Conservation (phyloP, 106 monocot species). For the Hemerocallis citrina region DNA sequence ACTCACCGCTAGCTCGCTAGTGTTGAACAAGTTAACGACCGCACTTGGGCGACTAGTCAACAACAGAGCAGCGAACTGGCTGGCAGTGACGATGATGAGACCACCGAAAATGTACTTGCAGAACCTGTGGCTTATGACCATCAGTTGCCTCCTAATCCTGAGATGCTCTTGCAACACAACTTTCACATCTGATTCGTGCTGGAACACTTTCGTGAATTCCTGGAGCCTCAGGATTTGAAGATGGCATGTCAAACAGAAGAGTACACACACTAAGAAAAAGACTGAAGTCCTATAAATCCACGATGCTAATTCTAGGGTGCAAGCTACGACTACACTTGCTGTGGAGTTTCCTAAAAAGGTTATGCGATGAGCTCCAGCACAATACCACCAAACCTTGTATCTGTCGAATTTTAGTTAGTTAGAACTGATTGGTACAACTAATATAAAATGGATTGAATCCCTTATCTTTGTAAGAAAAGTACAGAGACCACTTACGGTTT, state of each 20-base stretch:
- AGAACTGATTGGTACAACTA: no score
- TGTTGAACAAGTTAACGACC: slow-evolving; percentile 39
- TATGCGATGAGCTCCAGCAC: slow-evolving; percentile 24
- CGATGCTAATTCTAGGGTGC: slow-evolving; percentile 53
- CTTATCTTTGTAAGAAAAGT: no score
- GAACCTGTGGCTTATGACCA: slow-evolving; percentile 63
- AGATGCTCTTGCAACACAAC: slow-evolving; percentile 52
- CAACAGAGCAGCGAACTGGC: slow-evolving; percentile 45
- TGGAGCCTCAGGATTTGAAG: slow-evolving; percentile 66
- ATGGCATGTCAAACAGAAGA: slow-evolving; percentile 68
- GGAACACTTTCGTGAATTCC: slow-evolving; percentile 55
- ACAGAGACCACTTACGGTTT: no score
- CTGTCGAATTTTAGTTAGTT: no score
- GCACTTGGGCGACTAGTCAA: slow-evolving; percentile 30
- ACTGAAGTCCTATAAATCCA: slow-evolving; percentile 72
- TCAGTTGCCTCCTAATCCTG: slow-evolving; percentile 52
- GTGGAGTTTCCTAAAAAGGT: slow-evolving; percentile 57
- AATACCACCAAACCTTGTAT: slow-evolving; percentile 93
- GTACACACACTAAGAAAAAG: slow-evolving; percentile 66
- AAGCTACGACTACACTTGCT: slow-evolving; percentile 35
- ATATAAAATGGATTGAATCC: no score
- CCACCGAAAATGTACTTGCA: slow-evolving; percentile 35
- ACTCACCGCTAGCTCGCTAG: slow-evolving; percentile 56
- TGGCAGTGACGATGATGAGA: slow-evolving; percentile 33
- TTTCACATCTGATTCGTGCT: slow-evolving; percentile 38